Evolutionary conservation across 2,329 filamentous ascomycete genomes (phyloP).

Genomic region (Chrysoporthe austroafricana): DNA sequence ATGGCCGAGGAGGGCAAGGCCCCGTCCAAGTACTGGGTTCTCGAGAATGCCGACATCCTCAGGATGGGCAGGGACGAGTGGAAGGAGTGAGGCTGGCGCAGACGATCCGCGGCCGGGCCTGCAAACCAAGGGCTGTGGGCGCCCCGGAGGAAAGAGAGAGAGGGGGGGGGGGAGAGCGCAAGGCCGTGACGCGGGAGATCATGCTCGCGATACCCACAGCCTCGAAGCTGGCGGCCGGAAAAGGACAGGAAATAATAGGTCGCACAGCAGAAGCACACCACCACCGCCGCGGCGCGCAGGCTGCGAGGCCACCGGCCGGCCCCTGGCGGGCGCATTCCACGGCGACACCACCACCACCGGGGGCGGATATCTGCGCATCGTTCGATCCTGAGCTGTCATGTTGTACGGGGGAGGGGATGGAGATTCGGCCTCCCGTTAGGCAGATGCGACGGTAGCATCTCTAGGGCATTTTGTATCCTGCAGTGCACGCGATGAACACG

Average conservation of each 20-base stretch:
- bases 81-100: conserved; percentile 37
- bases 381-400: background rate
- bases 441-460: background rate
- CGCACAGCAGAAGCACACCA: background rate
- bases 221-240: background rate
- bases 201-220: background rate
- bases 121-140: too few species aligned
- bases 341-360: background rate
- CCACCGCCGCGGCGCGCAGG: background rate
- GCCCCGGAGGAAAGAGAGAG: too few species aligned
- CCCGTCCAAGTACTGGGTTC: conserved; percentile 62
- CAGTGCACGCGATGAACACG: background rate
- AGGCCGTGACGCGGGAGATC: background rate
- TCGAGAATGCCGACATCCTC: conserved; percentile 67
- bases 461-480: background rate
- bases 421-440: background rate
- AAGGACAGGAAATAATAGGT: background rate
- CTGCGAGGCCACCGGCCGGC: too few species aligned
- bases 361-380: background rate
- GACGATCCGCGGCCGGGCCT: background rate
- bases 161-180: too few species aligned
- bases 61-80: conserved; percentile 65
- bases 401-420: background rate
- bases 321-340: background rate
- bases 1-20: conserved; percentile 63